Percentiles rank a stretch among this genome's conserved stretches.
Conservation (phyloP, 768 basidiomycete species). For the Kwoniella botswanensis region DNA sequence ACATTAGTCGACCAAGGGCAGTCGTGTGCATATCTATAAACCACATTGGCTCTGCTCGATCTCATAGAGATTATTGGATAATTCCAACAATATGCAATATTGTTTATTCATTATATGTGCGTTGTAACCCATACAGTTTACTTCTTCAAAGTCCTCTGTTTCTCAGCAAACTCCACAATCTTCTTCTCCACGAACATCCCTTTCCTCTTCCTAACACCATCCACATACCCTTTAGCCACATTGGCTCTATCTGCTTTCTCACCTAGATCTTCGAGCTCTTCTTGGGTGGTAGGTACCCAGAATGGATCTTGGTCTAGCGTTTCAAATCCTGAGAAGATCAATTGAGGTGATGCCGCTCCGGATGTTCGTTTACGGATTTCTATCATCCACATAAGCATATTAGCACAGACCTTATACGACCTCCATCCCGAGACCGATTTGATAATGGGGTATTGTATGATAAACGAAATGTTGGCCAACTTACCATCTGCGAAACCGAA, state of each 20-base stretch:
- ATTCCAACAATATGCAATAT: too few species aligned
- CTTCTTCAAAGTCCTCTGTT: conserved; percentile 81
- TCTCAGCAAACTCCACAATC: conserved; percentile 94
- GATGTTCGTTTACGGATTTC: conserved; percentile 96
- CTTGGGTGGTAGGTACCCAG: conserved; percentile 97
- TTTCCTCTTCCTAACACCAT: conserved; percentile 84
- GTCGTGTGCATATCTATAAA: too few species aligned
- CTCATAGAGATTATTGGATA: too few species aligned
- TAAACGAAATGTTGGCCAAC: conserved; percentile 40
- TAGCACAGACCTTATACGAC: not conserved
- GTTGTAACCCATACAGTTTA: not conserved
- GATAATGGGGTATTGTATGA: not conserved
- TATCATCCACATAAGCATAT: conserved; percentile 53
- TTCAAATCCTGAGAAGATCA: conserved; percentile 98
- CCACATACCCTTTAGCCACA: conserved; percentile 92
- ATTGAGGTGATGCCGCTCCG: conserved; percentile 94
- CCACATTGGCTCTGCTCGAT: too few species aligned
- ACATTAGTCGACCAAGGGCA: too few species aligned
- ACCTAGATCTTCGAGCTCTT: conserved; percentile 94
- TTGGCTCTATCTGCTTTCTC: conserved; percentile 93
- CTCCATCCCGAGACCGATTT: too few species aligned
- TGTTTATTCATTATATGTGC: not conserved
- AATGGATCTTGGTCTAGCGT: conserved; percentile 92
- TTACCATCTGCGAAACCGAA: conserved; percentile 96
- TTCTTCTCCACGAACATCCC: conserved; percentile 95